Conservation (phyloP, 75 land plant genomes). For the Pseudotsuga menziesii region DNA sequence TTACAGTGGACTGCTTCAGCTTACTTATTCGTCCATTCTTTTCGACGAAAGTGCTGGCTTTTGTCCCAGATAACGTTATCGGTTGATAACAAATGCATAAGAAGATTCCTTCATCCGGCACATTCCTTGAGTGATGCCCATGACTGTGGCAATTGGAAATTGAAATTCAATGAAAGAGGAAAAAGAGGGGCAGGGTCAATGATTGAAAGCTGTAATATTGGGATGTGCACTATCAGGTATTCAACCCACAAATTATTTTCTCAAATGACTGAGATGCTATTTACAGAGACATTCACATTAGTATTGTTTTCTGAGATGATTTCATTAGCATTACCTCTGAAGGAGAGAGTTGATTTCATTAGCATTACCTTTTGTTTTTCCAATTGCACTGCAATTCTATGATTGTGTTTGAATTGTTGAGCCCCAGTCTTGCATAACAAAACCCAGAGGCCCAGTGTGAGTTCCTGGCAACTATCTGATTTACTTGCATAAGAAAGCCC, state of each 20-base stretch:
- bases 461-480: no score
- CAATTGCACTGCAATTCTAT: neutral
- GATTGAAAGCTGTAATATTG: constrained; percentile 5
- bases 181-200: neutral
- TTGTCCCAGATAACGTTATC: constrained; percentile 1
- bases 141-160: neutral
- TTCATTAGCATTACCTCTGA: neutral
- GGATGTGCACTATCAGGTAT: constrained; percentile 2
- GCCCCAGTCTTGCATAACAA: neutral
- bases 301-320: neutral
- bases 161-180: neutral
- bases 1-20: neutral
- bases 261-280: neutral
- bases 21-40: neutral
- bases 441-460: neutral
- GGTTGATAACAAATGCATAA: neutral
- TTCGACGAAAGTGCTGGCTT: neutral
- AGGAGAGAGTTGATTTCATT: neutral
- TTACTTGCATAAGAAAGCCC: no score
- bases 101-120: neutral
- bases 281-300: neutral
- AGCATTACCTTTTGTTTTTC: neutral
- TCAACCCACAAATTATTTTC: neutral
- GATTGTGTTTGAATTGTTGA: neutral
- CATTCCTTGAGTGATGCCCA: neutral